Evolutionary conservation across 164 flowering plant genomes (phyloP), one percentile per base, ranked within the genome.

Genomic region (Tetrastigma voinierianum): DNA sequence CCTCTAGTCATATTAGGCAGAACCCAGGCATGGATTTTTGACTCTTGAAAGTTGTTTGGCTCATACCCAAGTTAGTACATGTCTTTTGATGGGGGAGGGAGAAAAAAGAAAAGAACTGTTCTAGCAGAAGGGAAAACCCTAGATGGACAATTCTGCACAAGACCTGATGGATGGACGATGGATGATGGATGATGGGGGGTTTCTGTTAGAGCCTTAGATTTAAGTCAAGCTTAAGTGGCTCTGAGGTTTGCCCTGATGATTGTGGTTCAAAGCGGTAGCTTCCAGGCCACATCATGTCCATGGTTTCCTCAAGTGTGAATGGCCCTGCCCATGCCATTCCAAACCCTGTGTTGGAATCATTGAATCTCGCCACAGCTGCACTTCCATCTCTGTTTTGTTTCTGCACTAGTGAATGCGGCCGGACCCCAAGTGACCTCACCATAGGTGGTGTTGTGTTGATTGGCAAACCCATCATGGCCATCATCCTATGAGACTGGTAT

Each of bases 261-360:
- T 72, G 75, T 19, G 57, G 72, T 61, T 79, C 77, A 66, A 77
- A 62, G 51, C 77, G 87, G 71, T 84, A 87, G 79, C 91, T 89
- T 65, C 96, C 91, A 32, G 88, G 91, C 96, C 96, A 89, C 74
- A 78, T 68, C 70, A 63, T 32, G 65, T 80, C 78, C 64, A 55
- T 70, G 13, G 81, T 61, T 51, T 82, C 85, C 23, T 81, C 88
- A 8, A 62, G 44, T 44, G 61, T 63, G 67, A 73, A 74, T 8
- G 84, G 80, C n/a, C n/a, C n/a, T 20, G 64, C 46, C 78, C 82
- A 69, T 48, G 67, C 57, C 60, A 68, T 72, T 32, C 81, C 80
- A 48, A 71, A 58, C 8, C 77, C 80, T 51, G 75, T 21, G 10
- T 66, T 64, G n/a, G 73, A 32, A 48, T 77, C 75, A 63, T 69